Evolutionary conservation across 805 yeast species (phyloP).

Genomic region (Cyberlindnera petersonii): DNA sequence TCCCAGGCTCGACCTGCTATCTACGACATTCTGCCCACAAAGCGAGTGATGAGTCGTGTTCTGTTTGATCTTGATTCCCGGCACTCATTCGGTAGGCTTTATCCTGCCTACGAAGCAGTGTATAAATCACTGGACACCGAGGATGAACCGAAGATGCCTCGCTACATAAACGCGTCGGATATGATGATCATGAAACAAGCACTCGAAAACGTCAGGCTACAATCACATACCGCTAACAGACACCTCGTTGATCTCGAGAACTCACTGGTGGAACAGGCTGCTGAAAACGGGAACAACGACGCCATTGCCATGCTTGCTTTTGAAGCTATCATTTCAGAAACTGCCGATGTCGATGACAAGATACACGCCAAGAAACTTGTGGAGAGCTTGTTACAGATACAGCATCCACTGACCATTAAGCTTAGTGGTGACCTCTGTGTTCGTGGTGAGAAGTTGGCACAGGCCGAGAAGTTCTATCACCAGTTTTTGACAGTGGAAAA

Average conservation of each 20-base stretch:
- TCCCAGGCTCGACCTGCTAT: constrained; percentile 34
- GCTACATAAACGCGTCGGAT: constrained; percentile 49
- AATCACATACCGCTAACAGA: constrained; percentile 56
- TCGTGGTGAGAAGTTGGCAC: constrained; percentile 40
- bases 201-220: constrained; percentile 54
- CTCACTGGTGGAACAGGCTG: constrained; percentile 74
- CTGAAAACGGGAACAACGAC: constrained; percentile 76
- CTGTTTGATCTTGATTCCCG: constrained; percentile 66
- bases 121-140: constrained; percentile 43
- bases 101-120: constrained; percentile 49
- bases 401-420: constrained; percentile 74
- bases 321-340: constrained; percentile 47
- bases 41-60: constrained; percentile 51
- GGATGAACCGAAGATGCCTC: constrained; percentile 34
- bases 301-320: constrained; percentile 75
- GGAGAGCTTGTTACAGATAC: constrained; percentile 47
- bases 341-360: constrained; percentile 48
- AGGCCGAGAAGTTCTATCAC: constrained; percentile 58
- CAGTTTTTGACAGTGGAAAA: constrained; percentile 53
- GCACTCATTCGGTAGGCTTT: constrained; percentile 47
- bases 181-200: constrained; percentile 66
- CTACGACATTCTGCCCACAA: constrained; percentile 52
- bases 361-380: constrained; percentile 60
- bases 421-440: constrained; percentile 74
- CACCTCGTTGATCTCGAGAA: constrained; percentile 61